These are phyloP conservation scores for Phytophthora palmivora DNA, from an alignment of 352 stramenopile genomes.

Conservation along the genomic window DNA sequence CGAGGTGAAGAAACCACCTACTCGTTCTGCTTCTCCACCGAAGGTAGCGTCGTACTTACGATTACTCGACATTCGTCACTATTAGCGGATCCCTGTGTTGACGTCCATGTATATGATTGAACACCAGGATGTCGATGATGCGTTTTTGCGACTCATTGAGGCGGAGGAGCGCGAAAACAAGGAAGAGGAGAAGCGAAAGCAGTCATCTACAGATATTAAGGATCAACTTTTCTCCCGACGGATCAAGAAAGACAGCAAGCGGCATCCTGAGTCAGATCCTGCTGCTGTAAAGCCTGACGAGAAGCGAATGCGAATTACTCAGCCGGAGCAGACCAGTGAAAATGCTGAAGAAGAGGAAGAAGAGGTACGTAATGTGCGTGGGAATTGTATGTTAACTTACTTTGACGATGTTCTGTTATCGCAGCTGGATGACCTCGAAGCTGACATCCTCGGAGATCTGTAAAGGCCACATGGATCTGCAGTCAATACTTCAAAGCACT, in stretches of 20 bases:
- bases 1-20: constrained; percentile 31
- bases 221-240: constrained; percentile 64
- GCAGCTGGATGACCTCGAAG: constrained; percentile 81
- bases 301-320: constrained; percentile 32
- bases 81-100: too few relatives aligned
- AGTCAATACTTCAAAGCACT: neutral
- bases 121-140: constrained; percentile 73
- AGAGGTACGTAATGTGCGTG: constrained; percentile 34
- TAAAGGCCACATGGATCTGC: constrained; percentile 26
- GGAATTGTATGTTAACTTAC: neutral
- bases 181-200: constrained; percentile 64
- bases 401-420: constrained; percentile 3
- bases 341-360: constrained; percentile 46
- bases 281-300: constrained; percentile 15
- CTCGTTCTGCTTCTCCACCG: constrained; percentile 20
- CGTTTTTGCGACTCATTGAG: constrained; percentile 78
- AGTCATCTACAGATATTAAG: constrained; percentile 57
- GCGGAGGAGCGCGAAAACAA: constrained; percentile 76
- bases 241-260: constrained; percentile 42
- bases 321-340: constrained; percentile 15
- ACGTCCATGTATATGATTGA: neutral
- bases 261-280: constrained; percentile 17
- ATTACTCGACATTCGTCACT: neutral
- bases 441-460: constrained; percentile 73
- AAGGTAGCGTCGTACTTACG: constrained; percentile 29